Evolutionary conservation across 352 stramenopile genomes (phyloP).

Genomic region (Pythium phragmitis): DNA sequence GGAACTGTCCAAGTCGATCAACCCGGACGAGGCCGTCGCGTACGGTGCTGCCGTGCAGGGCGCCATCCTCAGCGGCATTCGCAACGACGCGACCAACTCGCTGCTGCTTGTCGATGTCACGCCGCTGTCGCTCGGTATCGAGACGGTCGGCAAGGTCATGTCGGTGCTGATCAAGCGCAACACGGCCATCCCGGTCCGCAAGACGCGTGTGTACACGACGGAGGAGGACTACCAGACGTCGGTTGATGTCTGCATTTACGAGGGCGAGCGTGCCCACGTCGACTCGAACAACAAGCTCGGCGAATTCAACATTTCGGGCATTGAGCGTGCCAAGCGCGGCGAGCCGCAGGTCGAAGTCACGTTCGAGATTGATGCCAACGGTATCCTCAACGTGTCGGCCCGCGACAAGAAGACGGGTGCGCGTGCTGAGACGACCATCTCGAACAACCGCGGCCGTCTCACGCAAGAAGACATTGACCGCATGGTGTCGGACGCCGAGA

Average conservation of each 20-base stretch:
- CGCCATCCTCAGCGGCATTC: constrained; percentile 66
- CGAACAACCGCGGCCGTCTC: constrained; percentile 96
- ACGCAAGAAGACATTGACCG: constrained; percentile 97
- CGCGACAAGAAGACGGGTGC: constrained; percentile 95
- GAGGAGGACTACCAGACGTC: constrained; percentile 84
- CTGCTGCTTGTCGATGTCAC: constrained; percentile 90
- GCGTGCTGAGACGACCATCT: constrained; percentile 97
- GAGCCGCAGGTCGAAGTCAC: constrained; percentile 90
- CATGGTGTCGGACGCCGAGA: constrained; percentile 98
- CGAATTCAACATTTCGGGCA: constrained; percentile 94
- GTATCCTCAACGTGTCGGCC: constrained; percentile 94
- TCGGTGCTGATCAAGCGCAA: constrained; percentile 83
- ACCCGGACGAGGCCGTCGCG: constrained; percentile 78
- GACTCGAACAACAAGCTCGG: constrained; percentile 92
- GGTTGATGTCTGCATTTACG: constrained; percentile 88
- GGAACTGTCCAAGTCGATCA: constrained; percentile 73
- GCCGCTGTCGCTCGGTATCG: constrained; percentile 81
- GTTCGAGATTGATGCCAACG: constrained; percentile 89
- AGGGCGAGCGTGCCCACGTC: constrained; percentile 92
- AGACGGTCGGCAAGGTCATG: constrained; percentile 88
- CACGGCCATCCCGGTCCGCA: constrained; percentile 88
- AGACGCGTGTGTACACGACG: constrained; percentile 86
- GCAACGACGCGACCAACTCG: constrained; percentile 75
- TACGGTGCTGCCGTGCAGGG: constrained; percentile 78
- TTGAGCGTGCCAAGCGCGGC: constrained; percentile 94